Conservation (phyloP, 768 basidiomycete genomes). For the Trametes cubensis region DNA sequence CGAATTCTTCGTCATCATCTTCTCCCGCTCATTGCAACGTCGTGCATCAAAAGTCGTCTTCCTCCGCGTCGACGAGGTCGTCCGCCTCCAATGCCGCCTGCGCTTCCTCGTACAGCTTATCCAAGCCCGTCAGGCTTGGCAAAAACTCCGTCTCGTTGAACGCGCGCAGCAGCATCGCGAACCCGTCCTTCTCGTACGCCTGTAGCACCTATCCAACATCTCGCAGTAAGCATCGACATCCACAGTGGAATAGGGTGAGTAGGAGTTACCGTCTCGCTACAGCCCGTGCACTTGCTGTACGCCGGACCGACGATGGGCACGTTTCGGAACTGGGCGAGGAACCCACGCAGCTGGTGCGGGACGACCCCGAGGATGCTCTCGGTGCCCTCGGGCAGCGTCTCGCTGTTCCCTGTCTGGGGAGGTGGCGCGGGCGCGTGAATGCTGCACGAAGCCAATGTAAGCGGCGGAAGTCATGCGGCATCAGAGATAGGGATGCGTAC, state of each 20-base stretch:
- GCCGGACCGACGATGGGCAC: constrained; percentile 85
- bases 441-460: constrained; percentile 35
- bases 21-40: background rate
- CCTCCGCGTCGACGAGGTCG: constrained; percentile 53
- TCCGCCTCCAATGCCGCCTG: constrained; percentile 51
- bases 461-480: background rate
- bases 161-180: constrained; percentile 75
- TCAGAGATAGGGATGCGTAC: constrained; percentile 43
- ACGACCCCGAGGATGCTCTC: constrained; percentile 79
- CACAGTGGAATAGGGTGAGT: background rate
- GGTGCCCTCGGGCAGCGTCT: constrained; percentile 32
- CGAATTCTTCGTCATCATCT: background rate
- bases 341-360: constrained; percentile 93
- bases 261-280: constrained; percentile 66
- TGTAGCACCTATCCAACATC: constrained; percentile 58
- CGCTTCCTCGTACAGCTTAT: constrained; percentile 55
- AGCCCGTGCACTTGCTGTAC: constrained; percentile 88
- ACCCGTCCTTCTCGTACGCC: constrained; percentile 83
- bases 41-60: constrained; percentile 27
- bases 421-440: constrained; percentile 74
- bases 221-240: background rate
- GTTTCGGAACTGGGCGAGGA: constrained; percentile 83
- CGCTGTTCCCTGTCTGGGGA: constrained; percentile 34
- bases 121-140: constrained; percentile 57
- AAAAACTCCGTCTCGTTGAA: constrained; percentile 83